These are phyloP conservation scores for Cadophora sp. DNA, from an alignment of 2,329 filamentous ascomycete species.

Conservation along the genomic window DNA sequence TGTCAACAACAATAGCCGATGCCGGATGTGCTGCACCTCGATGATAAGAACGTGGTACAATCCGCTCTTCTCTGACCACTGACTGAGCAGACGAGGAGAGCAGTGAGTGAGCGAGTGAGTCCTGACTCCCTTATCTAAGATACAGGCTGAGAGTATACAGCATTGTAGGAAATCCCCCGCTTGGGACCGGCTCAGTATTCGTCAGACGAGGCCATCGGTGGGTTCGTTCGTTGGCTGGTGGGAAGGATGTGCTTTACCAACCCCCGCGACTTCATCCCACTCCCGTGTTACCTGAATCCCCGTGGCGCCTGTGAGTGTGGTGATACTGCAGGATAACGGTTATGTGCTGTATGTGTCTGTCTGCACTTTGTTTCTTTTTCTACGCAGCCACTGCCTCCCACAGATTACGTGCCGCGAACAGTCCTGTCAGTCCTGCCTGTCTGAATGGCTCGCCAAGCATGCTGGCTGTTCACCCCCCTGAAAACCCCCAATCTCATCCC, in stretches of 20 bases:
- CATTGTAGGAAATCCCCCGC: background rate
- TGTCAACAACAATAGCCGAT: background rate
- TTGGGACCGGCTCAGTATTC: slow-evolving; percentile 3
- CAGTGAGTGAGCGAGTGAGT: background rate
- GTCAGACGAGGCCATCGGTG: slow-evolving; percentile 1
- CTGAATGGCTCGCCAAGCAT: background rate
- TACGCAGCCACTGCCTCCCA: background rate
- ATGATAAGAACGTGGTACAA: slow-evolving; percentile 12
- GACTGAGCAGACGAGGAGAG: background rate
- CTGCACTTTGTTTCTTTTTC: background rate
- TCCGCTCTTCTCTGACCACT: background rate
- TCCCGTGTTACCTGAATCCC: background rate
- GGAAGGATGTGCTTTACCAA: background rate
- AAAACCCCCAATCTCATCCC: slow-evolving; percentile 4
- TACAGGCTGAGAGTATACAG: background rate
- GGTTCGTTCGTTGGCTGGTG: slow-evolving; percentile 6
- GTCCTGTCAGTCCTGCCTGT: background rate
- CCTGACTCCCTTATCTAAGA: background rate
- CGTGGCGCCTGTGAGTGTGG: slow-evolving; percentile 10
- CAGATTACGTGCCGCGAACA: slow-evolving; percentile 1
- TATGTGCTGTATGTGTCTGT: background rate
- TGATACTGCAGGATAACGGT: slow-evolving; percentile 12
- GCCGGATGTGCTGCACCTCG: background rate
- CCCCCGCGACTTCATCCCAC: background rate
- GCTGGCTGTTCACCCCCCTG: background rate